phyloP scores from a whole-genome alignment of 2,329 filamentous ascomycete genomes.

The Claviceps quebecensis region DNA sequence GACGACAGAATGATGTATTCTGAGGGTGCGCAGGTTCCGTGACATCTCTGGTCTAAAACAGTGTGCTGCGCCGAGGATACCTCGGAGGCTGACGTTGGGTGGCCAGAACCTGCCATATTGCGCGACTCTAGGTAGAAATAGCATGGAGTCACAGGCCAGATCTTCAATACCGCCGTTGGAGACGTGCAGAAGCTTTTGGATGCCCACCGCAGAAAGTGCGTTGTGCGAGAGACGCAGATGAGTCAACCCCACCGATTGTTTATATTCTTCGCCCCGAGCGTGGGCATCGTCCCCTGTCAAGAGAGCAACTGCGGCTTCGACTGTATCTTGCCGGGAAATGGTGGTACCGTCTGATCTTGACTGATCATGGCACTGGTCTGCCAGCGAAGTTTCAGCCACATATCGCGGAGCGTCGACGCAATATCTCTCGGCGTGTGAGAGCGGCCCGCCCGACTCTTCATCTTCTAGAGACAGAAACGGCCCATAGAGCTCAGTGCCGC shows the following conservation, averaged over 20 bases:
- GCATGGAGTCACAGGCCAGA: slow-evolving; percentile 34
- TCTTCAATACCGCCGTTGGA: slow-evolving; percentile 35
- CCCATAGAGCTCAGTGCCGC: slow-evolving; percentile 23
- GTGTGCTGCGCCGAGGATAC: slow-evolving; percentile 31
- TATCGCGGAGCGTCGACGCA: slow-evolving; percentile 32
- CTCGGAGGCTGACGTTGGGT: slow-evolving; percentile 21
- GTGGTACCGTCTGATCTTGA: slow-evolving; percentile 2
- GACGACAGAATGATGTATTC: slow-evolving; percentile 46
- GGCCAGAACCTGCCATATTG: slow-evolving; percentile 13
- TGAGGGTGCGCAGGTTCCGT: slow-evolving; percentile 36
- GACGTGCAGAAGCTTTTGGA: slow-evolving; percentile 28
- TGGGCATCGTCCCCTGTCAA: slow-evolving; percentile 8
- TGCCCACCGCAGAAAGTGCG: slow-evolving; percentile 27
- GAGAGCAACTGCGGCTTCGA: slow-evolving; percentile 13
- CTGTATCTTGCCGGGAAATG: slow-evolving; percentile 14
- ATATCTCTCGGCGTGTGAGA: slow-evolving; percentile 32
- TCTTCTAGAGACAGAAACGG: slow-evolving; percentile 32
- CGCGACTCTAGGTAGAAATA: slow-evolving; percentile 13
- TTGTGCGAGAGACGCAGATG: slow-evolving; percentile 42
- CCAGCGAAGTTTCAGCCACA: slow-evolving; percentile 1
- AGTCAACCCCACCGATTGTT: slow-evolving; percentile 25
- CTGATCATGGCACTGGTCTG: neutral
- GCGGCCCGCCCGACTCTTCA: slow-evolving; percentile 29
- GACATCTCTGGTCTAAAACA: slow-evolving; percentile 38
- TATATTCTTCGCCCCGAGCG: slow-evolving; percentile 8